Conservation (phyloP, 306 rosid genomes). For the Trifolium repens region DNA sequence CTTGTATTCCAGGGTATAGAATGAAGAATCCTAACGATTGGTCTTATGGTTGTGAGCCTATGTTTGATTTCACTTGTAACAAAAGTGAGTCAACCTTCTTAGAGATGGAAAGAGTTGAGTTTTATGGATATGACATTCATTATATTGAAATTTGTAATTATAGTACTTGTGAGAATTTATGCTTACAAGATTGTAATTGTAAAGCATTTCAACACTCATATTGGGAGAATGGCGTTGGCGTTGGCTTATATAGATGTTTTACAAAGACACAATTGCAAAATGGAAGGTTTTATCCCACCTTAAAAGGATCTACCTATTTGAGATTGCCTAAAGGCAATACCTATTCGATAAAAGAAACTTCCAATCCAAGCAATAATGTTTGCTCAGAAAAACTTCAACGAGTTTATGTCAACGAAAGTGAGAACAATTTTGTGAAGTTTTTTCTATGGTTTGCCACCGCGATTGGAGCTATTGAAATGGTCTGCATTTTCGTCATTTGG, state of each 20-base stretch:
- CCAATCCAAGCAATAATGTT: background rate
- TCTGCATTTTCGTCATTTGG: slow-evolving; percentile 19
- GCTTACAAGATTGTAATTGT: slow-evolving; percentile 41
- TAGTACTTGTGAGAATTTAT: slow-evolving; percentile 33
- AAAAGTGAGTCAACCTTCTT: slow-evolving; percentile 35
- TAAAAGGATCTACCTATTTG: slow-evolving; percentile 31
- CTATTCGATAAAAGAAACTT: background rate
- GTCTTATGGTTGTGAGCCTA: slow-evolving; percentile 57
- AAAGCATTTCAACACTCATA: slow-evolving; percentile 35
- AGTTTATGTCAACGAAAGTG: background rate
- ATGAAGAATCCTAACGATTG: slow-evolving; percentile 40
- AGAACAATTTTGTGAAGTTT: slow-evolving; percentile 18
- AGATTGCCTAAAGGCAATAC: slow-evolving; percentile 36
- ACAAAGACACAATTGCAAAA: slow-evolving; percentile 42
- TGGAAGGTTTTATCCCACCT: slow-evolving; percentile 19
- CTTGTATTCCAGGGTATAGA: slow-evolving; percentile 45
- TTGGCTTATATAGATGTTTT: slow-evolving; percentile 28
- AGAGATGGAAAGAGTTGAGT: slow-evolving; percentile 16
- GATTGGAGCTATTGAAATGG: slow-evolving; percentile 32
- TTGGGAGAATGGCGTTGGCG: too few species aligned
- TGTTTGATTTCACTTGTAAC: slow-evolving; percentile 33
- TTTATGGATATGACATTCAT: slow-evolving; percentile 44
- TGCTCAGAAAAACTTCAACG: slow-evolving; percentile 20
- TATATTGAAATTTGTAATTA: slow-evolving; percentile 5
- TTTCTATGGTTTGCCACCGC: slow-evolving; percentile 42